Percentiles rank a stretch among this genome's conserved stretches.
Evolutionary conservation across 768 basidiomycete species (phyloP).

Genomic region (Exsudoporus frostii): DNA sequence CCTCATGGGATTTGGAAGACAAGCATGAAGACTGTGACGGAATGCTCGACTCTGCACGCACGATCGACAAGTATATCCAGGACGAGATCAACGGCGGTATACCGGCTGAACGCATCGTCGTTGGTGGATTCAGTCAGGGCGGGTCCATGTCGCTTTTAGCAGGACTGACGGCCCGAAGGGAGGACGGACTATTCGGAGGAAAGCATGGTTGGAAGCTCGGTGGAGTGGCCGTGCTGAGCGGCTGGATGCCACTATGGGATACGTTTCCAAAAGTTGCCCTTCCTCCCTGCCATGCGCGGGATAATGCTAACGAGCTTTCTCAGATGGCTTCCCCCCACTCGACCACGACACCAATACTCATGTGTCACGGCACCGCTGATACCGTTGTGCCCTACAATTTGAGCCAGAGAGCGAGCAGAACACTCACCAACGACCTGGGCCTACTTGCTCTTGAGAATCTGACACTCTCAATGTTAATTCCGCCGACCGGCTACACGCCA

Average conservation of each 20-base stretch:
- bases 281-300: not conserved
- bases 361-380: conserved; percentile 81
- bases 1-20: conserved; percentile 53
- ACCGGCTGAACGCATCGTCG: conserved; percentile 64
- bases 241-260: conserved; percentile 69
- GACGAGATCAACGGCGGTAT: conserved; percentile 73
- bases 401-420: conserved; percentile 52
- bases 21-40: conserved; percentile 55
- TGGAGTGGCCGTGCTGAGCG: conserved; percentile 71
- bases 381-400: conserved; percentile 62
- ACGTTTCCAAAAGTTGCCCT: conserved; percentile 66
- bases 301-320: conserved; percentile 6
- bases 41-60: conserved; percentile 61
- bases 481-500: conserved; percentile 19
- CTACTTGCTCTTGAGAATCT: conserved; percentile 39
- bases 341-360: conserved; percentile 70
- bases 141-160: conserved; percentile 75
- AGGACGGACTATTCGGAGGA: conserved; percentile 28
- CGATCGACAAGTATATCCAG: conserved; percentile 67
- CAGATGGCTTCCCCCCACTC: conserved; percentile 65
- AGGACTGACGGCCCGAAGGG: conserved; percentile 43
- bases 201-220: conserved; percentile 57
- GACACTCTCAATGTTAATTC: conserved; percentile 32
- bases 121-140: conserved; percentile 91
- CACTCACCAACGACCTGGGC: conserved; percentile 52